Conservation (phyloP, 768 basidiomycete genomes). For the Baorangia bicolor region DNA sequence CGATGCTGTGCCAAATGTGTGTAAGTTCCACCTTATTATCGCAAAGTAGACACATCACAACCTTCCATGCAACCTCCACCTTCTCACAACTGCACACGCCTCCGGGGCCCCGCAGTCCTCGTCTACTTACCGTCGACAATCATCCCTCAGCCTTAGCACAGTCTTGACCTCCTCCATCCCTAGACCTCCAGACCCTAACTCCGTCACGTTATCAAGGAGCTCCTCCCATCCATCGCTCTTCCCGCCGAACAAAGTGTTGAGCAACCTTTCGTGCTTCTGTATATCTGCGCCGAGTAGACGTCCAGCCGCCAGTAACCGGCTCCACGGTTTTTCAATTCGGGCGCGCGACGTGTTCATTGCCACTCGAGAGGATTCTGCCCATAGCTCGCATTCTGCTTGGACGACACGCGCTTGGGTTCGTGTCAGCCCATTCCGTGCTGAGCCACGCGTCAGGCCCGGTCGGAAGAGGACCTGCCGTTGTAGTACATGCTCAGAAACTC, state of each 20-base stretch:
- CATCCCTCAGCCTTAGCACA: conserved; percentile 48
- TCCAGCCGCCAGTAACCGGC: conserved; percentile 65
- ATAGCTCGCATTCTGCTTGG: conserved; percentile 71
- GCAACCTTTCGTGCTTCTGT: conserved; percentile 33
- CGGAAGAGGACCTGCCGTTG: conserved; percentile 83
- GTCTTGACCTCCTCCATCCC: conserved; percentile 58
- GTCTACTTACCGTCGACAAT: conserved; percentile 28
- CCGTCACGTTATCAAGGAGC: conserved; percentile 41
- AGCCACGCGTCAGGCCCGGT: conserved; percentile 54
- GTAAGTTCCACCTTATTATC: neutral
- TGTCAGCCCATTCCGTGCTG: conserved; percentile 20
- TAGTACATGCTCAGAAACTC: conserved; percentile 73
- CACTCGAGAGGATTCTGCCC: conserved; percentile 75
- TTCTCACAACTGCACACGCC: neutral
- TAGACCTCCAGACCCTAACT: conserved; percentile 61
- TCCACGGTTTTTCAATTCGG: conserved; percentile 76
- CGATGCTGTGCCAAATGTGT: too few relatives aligned
- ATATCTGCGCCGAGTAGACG: conserved; percentile 60
- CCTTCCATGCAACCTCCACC: neutral
- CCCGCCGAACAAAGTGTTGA: conserved; percentile 17
- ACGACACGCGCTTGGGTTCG: conserved; percentile 57
- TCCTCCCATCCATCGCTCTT: conserved; percentile 51
- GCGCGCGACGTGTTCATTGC: conserved; percentile 48
- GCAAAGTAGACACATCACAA: too few relatives aligned
- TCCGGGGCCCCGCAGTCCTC: neutral